A percentile compares a stretch with the other conserved stretches of the same genome.
Conservation (phyloP, 139 green algal genomes). For the Pleodorina starrii region DNA sequence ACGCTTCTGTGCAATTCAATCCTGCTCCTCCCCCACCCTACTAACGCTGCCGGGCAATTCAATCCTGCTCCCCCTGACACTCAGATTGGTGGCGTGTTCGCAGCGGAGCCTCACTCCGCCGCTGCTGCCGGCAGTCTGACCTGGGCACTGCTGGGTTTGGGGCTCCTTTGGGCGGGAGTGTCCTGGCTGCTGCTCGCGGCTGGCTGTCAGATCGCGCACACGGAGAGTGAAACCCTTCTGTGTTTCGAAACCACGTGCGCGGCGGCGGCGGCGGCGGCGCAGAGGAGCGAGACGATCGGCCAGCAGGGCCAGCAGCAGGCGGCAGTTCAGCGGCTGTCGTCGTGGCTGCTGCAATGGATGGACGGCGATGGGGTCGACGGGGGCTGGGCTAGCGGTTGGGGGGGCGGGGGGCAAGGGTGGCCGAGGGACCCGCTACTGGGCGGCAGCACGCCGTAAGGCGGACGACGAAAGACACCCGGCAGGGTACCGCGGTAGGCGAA, state of each 20-base stretch:
- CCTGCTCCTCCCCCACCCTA: no score
- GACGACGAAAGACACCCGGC: neutral
- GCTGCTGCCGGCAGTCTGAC: neutral
- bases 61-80: no score
- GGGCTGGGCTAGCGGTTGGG: neutral
- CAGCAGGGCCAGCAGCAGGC: no score
- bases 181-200: constrained; percentile 35
- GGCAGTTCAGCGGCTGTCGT: constrained; percentile 4
- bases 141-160: neutral
- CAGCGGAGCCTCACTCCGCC: neutral
- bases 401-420: neutral
- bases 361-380: neutral
- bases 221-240: neutral
- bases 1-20: no score
- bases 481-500: no score
- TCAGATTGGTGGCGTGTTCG: constrained; percentile 29
- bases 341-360: neutral
- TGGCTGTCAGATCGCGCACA: constrained; percentile 10
- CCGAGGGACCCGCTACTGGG: neutral
- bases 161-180: neutral
- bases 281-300: no score
- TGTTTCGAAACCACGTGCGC: neutral
- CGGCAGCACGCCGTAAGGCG: neutral
- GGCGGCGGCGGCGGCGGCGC: no score
- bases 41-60: no score